Percentiles rank a stretch among this genome's conserved stretches.
Evolutionary conservation across 2,329 filamentous ascomycete species (phyloP).

Genomic region (Pseudocercospora musae): DNA sequence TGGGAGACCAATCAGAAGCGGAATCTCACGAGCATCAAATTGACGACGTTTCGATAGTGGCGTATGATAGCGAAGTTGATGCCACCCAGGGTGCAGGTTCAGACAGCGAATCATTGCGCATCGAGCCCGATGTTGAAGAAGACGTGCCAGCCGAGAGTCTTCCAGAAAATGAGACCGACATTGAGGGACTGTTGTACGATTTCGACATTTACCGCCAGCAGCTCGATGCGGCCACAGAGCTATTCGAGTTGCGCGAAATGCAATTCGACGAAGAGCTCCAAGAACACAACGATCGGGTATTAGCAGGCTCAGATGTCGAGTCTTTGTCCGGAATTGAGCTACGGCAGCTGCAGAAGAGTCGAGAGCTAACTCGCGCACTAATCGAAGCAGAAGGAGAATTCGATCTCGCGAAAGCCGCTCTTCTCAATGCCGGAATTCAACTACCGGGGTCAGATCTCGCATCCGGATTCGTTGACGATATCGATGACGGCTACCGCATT

Average conservation of each 20-base stretch:
- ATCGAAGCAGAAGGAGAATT: slow-evolving; percentile 22
- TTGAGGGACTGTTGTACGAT: not conserved
- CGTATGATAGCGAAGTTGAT: no score
- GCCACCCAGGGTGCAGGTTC: no score
- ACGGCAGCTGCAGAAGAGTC: slow-evolving; percentile 6
- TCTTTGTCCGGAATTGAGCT: slow-evolving; percentile 1
- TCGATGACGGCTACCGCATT: slow-evolving; percentile 18
- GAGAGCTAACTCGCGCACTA: slow-evolving; percentile 15
- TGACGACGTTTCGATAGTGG: no score
- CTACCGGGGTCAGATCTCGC: slow-evolving; percentile 8
- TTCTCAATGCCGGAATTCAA: slow-evolving; percentile 10
- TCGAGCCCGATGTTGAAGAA: no score
- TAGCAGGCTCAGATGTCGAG: not conserved
- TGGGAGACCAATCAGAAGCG: no score
- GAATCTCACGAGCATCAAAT: no score
- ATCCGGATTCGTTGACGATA: slow-evolving; percentile 19
- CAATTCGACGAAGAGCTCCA: not conserved
- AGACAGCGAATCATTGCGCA: no score
- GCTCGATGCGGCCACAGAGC: not conserved
- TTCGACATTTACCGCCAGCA: not conserved
- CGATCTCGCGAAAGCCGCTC: slow-evolving; percentile 8
- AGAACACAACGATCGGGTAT: not conserved
- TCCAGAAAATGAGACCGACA: not conserved
- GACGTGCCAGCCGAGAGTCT: not conserved
- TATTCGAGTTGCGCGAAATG: not conserved